phyloP scores from a whole-genome alignment of 805 yeast genomes.

The Metschnikowia henanensis region DNA sequence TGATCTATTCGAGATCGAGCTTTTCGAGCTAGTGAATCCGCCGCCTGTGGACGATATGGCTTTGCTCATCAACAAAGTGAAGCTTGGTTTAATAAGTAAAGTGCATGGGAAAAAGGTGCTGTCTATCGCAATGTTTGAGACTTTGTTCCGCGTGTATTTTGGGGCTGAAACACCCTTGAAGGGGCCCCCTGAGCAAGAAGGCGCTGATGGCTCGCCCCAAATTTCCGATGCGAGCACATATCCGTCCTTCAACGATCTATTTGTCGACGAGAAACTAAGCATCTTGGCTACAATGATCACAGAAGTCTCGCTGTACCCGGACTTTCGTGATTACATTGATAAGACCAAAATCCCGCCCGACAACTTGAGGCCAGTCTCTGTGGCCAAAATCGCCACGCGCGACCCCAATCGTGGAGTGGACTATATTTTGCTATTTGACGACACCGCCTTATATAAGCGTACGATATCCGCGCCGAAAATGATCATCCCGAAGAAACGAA shows the following conservation, averaged over 20 bases:
- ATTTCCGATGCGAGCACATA: constrained; percentile 17
- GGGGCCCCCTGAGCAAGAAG: constrained; percentile 25
- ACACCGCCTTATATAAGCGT: constrained; percentile 51
- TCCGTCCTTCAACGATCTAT: constrained; percentile 39
- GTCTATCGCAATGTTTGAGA: constrained; percentile 32
- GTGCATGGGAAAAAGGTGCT: constrained; percentile 39
- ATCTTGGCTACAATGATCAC: constrained; percentile 45
- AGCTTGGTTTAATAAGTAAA: constrained; percentile 40
- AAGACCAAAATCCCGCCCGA: constrained; percentile 29
- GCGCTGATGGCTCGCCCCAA: constrained; percentile 11
- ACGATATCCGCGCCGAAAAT: constrained; percentile 25
- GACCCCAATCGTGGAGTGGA: constrained; percentile 22
- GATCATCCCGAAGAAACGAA: constrained; percentile 36
- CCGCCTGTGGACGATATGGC: constrained; percentile 35
- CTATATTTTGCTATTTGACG: constrained; percentile 45
- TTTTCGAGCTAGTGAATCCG: constrained; percentile 38
- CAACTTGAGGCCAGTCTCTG: constrained; percentile 22
- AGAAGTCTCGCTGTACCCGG: constrained; percentile 42
- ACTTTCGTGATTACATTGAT: constrained; percentile 50
- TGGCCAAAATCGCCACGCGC: constrained; percentile 7
- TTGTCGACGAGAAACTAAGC: constrained; percentile 48
- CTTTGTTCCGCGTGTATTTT: constrained; percentile 33
- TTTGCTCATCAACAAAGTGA: constrained; percentile 43
- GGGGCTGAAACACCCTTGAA: constrained; percentile 34
- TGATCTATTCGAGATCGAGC: constrained; percentile 62